Percentiles rank a stretch among this genome's conserved stretches.
Evolutionary conservation across 768 basidiomycete genomes (phyloP).

Genomic region (Neoboletus magnificus): DNA sequence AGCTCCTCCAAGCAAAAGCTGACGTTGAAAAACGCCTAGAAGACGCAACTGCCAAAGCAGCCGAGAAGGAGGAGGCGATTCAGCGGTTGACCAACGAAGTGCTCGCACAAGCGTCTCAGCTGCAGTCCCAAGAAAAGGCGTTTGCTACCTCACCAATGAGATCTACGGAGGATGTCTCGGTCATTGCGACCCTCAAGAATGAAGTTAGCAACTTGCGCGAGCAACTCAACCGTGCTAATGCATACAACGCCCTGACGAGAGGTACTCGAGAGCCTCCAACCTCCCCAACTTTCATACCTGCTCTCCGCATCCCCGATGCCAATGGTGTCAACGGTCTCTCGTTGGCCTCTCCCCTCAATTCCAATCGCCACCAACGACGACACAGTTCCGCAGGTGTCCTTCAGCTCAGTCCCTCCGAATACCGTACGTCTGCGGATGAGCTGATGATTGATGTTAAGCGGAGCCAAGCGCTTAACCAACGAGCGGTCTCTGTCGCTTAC

Average conservation of each 20-base stretch:
- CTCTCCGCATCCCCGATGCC: constrained; percentile 55
- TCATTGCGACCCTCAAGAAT: constrained; percentile 84
- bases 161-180: constrained; percentile 78
- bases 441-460: constrained; percentile 71
- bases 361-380: constrained; percentile 69
- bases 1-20: constrained; percentile 69
- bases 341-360: constrained; percentile 33
- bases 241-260: constrained; percentile 81
- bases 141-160: constrained; percentile 62
- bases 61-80: constrained; percentile 83
- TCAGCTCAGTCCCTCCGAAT: constrained; percentile 53
- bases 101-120: constrained; percentile 62
- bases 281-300: constrained; percentile 85
- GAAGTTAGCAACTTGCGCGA: constrained; percentile 92
- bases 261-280: constrained; percentile 70
- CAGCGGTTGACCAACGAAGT: constrained; percentile 79
- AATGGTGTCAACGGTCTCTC: constrained; percentile 41
- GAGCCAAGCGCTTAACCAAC: constrained; percentile 66
- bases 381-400: constrained; percentile 86
- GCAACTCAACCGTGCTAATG: constrained; percentile 93
- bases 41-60: constrained; percentile 66
- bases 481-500: constrained; percentile 87
- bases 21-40: constrained; percentile 79
- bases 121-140: constrained; percentile 73
- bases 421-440: constrained; percentile 76